A percentile compares a stretch with the other conserved stretches of the same genome.
phyloP scores from a whole-genome alignment of 2,329 filamentous ascomycete genomes.

The Xenoacremonium recifei region DNA sequence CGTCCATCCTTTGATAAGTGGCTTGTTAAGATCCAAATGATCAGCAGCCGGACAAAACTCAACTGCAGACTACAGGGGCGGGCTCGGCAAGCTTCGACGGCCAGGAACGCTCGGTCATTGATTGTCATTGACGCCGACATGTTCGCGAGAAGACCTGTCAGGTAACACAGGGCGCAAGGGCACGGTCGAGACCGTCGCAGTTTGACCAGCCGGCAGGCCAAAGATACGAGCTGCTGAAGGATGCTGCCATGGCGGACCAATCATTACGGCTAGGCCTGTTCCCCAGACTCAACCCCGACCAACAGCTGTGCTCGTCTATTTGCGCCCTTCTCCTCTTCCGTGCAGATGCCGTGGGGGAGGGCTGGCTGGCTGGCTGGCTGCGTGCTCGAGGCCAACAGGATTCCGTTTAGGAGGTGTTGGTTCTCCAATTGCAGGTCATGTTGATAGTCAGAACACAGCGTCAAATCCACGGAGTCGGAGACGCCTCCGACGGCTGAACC shows the following conservation, averaged over 20 bases:
- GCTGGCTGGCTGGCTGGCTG: constrained; percentile 1
- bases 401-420: not conserved
- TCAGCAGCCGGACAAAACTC: no score
- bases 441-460: no score
- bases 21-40: no score
- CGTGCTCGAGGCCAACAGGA: not conserved
- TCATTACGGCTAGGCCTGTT: constrained; percentile 1
- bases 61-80: no score
- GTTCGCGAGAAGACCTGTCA: constrained; percentile 14
- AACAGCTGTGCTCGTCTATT: not conserved
- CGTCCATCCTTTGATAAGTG: no score
- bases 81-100: no score
- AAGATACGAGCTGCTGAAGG: not conserved
- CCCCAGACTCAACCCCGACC: constrained; percentile 8
- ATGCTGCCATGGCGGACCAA: constrained; percentile 2
- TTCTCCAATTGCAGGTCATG: not conserved
- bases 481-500: not conserved
- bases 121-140: no score
- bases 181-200: constrained; percentile 8
- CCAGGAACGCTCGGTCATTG: no score
- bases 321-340: constrained; percentile 1
- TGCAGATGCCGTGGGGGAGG: constrained; percentile 9
- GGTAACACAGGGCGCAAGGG: constrained; percentile 14
- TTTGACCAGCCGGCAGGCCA: not conserved
- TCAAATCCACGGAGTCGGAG: not conserved